Conservation (phyloP, 2,329 filamentous ascomycete species). For the Fusarium equiseti region DNA sequence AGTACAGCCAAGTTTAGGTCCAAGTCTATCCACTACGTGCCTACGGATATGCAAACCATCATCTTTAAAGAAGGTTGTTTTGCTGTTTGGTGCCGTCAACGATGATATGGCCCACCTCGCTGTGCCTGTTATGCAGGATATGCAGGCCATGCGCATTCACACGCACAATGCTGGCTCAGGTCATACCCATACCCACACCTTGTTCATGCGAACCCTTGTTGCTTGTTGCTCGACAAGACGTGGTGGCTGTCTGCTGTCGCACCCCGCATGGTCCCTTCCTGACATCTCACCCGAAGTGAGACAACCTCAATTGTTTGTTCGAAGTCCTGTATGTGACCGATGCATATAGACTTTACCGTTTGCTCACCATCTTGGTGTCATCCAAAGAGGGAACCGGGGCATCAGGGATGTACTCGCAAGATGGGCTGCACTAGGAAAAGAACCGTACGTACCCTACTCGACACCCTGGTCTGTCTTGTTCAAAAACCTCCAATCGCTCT, state of each 20-base stretch:
- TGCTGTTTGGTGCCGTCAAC: conserved; percentile 29
- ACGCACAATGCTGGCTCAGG: conserved; percentile 22
- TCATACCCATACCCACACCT: conserved; percentile 33
- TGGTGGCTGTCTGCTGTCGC: conserved; percentile 37
- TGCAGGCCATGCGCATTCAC: conserved; percentile 27
- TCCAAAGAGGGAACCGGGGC: conserved; percentile 31
- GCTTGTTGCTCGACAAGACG: conserved; percentile 27
- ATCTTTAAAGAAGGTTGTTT: conserved; percentile 23
- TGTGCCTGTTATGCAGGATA: conserved; percentile 36
- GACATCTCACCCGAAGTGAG: conserved; percentile 44
- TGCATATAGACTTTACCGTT: conserved; percentile 37
- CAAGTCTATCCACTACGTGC: conserved; percentile 1
- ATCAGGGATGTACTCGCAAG: conserved; percentile 51
- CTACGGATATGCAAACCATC: conserved; percentile 36
- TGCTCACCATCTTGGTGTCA: conserved; percentile 29
- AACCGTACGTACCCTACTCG: conserved; percentile 32
- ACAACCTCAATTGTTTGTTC: conserved; percentile 37
- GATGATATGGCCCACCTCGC: conserved; percentile 31
- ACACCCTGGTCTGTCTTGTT: conserved; percentile 33
- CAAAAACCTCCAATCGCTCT: conserved; percentile 35
- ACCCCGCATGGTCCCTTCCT: conserved; percentile 41
- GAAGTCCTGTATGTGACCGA: conserved; percentile 35
- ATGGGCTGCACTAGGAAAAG: conserved; percentile 52
- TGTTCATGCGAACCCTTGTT: conserved; percentile 44
- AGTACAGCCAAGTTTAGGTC: neutral